Evolutionary conservation across 495 filamentous ascomycete species (phyloP), one percentile per base, ranked within the genome.

Genomic region (Pyrenula massariospora): DNA sequence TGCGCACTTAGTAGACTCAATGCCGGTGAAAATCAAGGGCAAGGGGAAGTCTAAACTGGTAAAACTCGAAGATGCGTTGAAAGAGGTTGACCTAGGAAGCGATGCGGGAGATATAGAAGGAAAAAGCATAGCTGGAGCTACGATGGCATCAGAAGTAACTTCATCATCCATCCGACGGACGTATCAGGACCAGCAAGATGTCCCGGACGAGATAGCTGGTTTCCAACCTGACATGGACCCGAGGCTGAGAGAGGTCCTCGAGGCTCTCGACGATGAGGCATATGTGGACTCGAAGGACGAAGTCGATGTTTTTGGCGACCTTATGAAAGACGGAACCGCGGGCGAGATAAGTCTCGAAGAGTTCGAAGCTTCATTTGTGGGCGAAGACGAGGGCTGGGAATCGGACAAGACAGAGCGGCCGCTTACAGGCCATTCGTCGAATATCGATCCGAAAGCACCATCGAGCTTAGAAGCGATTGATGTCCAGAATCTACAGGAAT

Each of bases 181-280:
- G 10, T 97, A 96, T 68, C 90, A 96, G 67, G 87, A 93, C 52
- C 90, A 96, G 70, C 92, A 96, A 71, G 81, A 96, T 63, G 72
- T 96, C 8, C 94, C 92, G 0, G 94, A 97, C 74, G 84, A 77
- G 10, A 83, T 99, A 62, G 84, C 84, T 1, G 94, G 94, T 0
- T 96, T 99, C 66, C 86, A 96, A 69, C 94, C 94, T 2, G 90
- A 97, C 65, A 99, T 99, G 94, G 94, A 99, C 69, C 92, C 91
- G 2, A 77, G 94, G 21, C 68, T 99, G 59, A 80, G 94, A 21
- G 94, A 99, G 70, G 90, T 89, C 2, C 69, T 99, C 56, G 92
- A 96, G 68, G 94, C 94, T 1, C 73, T 99, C 25, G 93, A 99
- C 61, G 94, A 99, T 59, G 93, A 97, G 36, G 91, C 86, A 5